phyloP scores from a whole-genome alignment of 257 asterid genomes.

The Solanum tacnaense region DNA sequence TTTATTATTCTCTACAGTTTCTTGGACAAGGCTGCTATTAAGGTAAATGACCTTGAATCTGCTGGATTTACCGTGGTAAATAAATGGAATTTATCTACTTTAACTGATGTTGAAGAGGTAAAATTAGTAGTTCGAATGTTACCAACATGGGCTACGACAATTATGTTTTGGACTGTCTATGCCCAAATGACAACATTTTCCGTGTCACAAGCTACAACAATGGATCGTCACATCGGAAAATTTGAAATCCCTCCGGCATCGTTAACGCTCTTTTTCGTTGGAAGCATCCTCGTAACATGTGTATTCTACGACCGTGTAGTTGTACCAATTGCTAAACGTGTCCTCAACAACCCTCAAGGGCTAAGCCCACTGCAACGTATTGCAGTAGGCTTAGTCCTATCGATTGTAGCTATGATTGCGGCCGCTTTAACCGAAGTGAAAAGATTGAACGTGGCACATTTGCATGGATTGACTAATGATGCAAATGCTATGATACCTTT shows the following conservation, averaged over 20 bases:
- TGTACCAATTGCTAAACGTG: conserved; percentile 24
- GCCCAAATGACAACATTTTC: conserved; percentile 92
- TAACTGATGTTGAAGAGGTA: conserved; percentile 85
- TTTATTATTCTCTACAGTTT: conserved; percentile 4
- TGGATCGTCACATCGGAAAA: conserved; percentile 50
- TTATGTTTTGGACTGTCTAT: conserved; percentile 67
- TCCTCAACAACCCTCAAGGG: conserved; percentile 43
- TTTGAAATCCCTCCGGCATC: conserved; percentile 69
- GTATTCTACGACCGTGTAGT: conserved; percentile 47
- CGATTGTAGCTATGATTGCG: conserved; percentile 45
- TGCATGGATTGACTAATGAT: conserved; percentile 20
- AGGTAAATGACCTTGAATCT: conserved; percentile 11
- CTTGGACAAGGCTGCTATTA: conserved; percentile 85
- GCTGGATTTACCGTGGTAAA: background rate
- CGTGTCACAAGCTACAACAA: conserved; percentile 71
- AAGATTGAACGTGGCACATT: conserved; percentile 25
- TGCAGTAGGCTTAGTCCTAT: conserved; percentile 39
- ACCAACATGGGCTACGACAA: conserved; percentile 85
- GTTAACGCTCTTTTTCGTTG: conserved; percentile 63
- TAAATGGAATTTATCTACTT: conserved; percentile 58
- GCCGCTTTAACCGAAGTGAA: conserved; percentile 51
- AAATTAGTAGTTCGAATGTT: conserved; percentile 61
- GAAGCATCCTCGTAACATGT: conserved; percentile 53
- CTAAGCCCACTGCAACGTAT: conserved; percentile 64
- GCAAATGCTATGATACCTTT: conserved; percentile 11